Base-by-base conservation (phyloP, 2,329 filamentous ascomycete genomes). In the Colletotrichum sp. region DNA sequence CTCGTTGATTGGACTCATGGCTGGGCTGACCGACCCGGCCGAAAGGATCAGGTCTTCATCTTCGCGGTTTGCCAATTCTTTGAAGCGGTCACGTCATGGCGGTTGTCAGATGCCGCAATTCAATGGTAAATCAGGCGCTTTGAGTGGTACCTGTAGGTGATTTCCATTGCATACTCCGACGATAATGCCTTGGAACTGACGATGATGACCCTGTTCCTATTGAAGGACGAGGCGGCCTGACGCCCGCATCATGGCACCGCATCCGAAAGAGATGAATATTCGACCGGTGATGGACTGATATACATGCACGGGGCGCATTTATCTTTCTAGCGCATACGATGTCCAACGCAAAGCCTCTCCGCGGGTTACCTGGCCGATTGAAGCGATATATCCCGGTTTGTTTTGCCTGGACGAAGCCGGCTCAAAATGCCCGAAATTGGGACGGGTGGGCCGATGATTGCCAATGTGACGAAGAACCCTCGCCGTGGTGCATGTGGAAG, bases 321-420 rank as follows among this genome's bases (percentile, higher is more conserved):
- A 3, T 11, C 22, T 57, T 16, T n/a, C 1, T 3, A 15, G 22
- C 5, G 5, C 22, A 57, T 12, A 16, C 12, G 52, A 27, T 15
- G 6, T 27, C 12, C 12, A 57, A 27, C 1, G 52, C 12, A 57
- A 16, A 16, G 25, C 22, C 22, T 16, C 52, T 0, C 52, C 22
- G 6, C 52, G 8, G 0, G 4, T 1, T 0, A 1, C 49, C 49
- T 12, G 52, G 0, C 22, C 52, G 22, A 57, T 27, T 12, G 11
- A 57, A 22, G 22, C 12, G 22, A 27, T 16, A 0, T 0, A 11
- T 57, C 3, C 15, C 52, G 22, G 3, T 0, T 57, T 27, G 0
- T 1, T 57, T 1, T 57, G 22, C 22, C 52, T 0, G 22, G 52
- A 27, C 11, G 52, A 57, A 27, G 52, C 22, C 27, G 11, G 11